Evolutionary conservation across 495 filamentous ascomycete genomes (phyloP), one percentile per base, ranked within the genome.

Genomic region (Letharia columbiana): DNA sequence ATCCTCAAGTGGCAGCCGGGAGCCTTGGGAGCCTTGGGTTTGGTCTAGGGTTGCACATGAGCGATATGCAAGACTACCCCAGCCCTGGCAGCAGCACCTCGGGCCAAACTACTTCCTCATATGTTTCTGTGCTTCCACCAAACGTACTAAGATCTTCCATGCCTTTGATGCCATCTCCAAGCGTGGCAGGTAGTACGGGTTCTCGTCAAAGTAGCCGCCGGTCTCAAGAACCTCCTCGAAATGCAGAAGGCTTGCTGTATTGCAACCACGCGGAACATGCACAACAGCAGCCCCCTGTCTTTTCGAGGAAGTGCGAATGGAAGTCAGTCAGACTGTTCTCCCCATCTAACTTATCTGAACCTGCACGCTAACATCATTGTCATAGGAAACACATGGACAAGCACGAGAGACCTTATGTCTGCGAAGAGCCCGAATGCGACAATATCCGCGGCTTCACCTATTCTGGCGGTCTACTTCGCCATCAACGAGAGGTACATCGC

Each of bases 361-460:
- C 31, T 28, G 41, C 10, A 59, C 42, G 64, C 63, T 71, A 63
- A 70, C 67, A 20, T 66, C 47, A 69, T 61, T 8, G 23, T 62
- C n/a, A 56, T 67, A 92, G 91, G 66, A 93, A 96, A 77, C 92
- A 97, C 74, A 95, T 95, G 91, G 92, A 97, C 78, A 97, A 96
- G 76, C 92, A 97, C 72, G 90, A 93, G 64, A 82, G 92, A 23
- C 92, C 92, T 0, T 96, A 96, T 77, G 88, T 90, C 66, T 97
- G 92, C 75, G 75, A 76, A 35, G 84, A 89, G 37, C 80, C 81
- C 20, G 86, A 84, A 28, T 97, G 92, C 74, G 90, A 91, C 68
- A 96, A 96, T 69, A 83, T 96, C 0, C 88, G 89, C 68, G 92
- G 92, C 28, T 96, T 97, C 77, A 96, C 92, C 18, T 97, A 96